Evolutionary conservation across 2,329 filamentous ascomycete genomes (phyloP).

Genomic region (Balansia obtecta): DNA sequence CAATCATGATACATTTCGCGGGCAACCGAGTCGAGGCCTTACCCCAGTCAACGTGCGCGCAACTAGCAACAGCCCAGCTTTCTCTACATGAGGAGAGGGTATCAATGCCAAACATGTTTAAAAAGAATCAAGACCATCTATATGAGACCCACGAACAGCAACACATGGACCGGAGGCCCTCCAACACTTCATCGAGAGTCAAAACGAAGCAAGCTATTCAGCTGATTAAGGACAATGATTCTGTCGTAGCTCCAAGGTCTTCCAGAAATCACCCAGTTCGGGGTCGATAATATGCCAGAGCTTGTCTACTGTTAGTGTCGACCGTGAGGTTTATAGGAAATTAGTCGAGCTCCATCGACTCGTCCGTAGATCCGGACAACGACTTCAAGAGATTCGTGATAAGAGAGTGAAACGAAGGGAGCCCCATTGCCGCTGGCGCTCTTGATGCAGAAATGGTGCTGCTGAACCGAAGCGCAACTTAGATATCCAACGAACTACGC

Average conservation of each 20-base stretch:
- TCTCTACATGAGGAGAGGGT: constrained; percentile 29
- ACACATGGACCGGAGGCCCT: neutral
- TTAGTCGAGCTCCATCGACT: constrained; percentile 3
- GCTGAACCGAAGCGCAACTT: constrained; percentile 5
- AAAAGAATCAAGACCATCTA: constrained; percentile 14
- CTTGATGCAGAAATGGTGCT: too few relatives aligned
- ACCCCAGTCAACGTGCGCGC: too few relatives aligned
- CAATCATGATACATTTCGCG: too few relatives aligned
- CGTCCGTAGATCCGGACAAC: constrained; percentile 2
- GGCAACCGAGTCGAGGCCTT: too few relatives aligned
- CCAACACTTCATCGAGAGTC: neutral
- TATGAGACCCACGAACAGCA: constrained; percentile 15
- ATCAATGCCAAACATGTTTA: constrained; percentile 34
- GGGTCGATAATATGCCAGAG: neutral
- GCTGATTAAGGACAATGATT: neutral
- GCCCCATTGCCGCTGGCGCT: neutral
- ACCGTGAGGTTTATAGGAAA: constrained; percentile 3
- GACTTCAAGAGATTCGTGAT: constrained; percentile 5
- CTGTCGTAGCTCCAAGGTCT: neutral
- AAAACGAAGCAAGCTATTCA: neutral
- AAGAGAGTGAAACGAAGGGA: neutral
- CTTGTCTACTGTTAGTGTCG: neutral
- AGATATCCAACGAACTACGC: constrained; percentile 7
- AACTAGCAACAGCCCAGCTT: neutral
- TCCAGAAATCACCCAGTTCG: neutral